Percentiles rank a stretch among this genome's conserved stretches.
Evolutionary conservation across 2,329 filamentous ascomycete genomes (phyloP).

Genomic region (Cadophora sp.): DNA sequence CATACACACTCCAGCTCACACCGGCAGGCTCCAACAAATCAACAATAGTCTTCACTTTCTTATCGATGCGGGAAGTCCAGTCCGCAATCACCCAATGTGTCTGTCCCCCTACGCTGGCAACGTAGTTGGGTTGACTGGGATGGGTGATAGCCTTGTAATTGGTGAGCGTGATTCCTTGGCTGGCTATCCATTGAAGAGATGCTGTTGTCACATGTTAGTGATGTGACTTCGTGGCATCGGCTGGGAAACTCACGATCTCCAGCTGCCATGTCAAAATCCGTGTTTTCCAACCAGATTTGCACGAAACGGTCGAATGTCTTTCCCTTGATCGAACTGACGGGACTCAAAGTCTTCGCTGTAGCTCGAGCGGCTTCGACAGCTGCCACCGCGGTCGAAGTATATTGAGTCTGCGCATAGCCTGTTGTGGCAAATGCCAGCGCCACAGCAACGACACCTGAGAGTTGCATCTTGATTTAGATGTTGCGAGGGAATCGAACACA

Average conservation of each 20-base stretch:
- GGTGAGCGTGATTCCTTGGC: constrained; percentile 65
- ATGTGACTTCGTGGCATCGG: background rate
- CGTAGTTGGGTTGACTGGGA: constrained; percentile 79
- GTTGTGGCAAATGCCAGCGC: constrained; percentile 11
- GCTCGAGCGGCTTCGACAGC: constrained; percentile 49
- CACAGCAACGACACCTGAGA: constrained; percentile 16
- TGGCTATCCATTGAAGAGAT: constrained; percentile 59
- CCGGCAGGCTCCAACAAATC: constrained; percentile 55
- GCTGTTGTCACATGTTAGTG: constrained; percentile 50
- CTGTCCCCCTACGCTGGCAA: constrained; percentile 68
- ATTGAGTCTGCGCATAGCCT: constrained; percentile 45
- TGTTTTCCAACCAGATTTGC: constrained; percentile 77
- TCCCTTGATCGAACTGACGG: constrained; percentile 69
- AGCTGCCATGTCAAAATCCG: constrained; percentile 67
- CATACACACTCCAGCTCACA: constrained; percentile 70
- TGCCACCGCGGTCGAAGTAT: constrained; percentile 30
- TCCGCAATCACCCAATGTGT: constrained; percentile 77
- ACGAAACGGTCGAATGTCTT: constrained; percentile 75
- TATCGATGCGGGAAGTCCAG: constrained; percentile 60
- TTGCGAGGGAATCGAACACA: constrained; percentile 9
- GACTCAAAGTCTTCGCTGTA: constrained; percentile 65
- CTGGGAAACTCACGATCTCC: constrained; percentile 59
- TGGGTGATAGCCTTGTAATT: constrained; percentile 71
- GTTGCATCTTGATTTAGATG: constrained; percentile 18
- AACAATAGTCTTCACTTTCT: constrained; percentile 63